Percentiles rank a stretch among this genome's conserved stretches.
Conservation (phyloP, 495 filamentous ascomycete species). For the Aspergillus saccharolyticus region DNA sequence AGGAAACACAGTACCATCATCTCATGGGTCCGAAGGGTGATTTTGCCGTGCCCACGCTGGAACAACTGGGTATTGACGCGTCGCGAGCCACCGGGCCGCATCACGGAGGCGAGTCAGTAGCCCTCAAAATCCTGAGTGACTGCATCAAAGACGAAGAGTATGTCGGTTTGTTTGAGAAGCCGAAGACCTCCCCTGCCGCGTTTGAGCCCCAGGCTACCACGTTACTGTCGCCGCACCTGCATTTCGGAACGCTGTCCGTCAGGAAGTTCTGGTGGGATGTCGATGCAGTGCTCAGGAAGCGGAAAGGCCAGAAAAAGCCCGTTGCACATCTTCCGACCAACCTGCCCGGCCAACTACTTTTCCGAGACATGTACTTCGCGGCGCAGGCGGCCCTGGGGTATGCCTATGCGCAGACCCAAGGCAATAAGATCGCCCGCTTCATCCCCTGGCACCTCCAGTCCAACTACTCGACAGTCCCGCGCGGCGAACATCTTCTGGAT, state of each 20-base stretch:
- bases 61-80: conserved; percentile 55
- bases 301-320: conserved; percentile 40
- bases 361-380: conserved; percentile 73
- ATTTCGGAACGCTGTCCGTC: conserved; percentile 60
- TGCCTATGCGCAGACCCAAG: conserved; percentile 50
- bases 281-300: conserved; percentile 46
- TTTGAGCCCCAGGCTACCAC: conserved; percentile 66
- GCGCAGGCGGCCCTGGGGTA: conserved; percentile 61
- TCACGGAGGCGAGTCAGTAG: conserved; percentile 58
- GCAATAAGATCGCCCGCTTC: conserved; percentile 58
- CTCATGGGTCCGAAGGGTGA: conserved; percentile 58
- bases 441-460: conserved; percentile 67
- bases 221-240: conserved; percentile 63
- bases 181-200: conserved; percentile 62
- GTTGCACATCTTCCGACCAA: conserved; percentile 53
- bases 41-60: conserved; percentile 56
- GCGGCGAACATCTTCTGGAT: conserved; percentile 4
- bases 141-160: conserved; percentile 56
- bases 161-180: conserved; percentile 64
- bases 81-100: conserved; percentile 51
- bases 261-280: conserved; percentile 66
- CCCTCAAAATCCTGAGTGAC: conserved; percentile 43
- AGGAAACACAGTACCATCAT: conserved; percentile 41
- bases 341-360: conserved; percentile 62
- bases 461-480: conserved; percentile 31